Evolutionary conservation across 2,329 filamentous ascomycete genomes (phyloP), one percentile per base, ranked within the genome.

Genomic region (Leptoxyphium fumago): DNA sequence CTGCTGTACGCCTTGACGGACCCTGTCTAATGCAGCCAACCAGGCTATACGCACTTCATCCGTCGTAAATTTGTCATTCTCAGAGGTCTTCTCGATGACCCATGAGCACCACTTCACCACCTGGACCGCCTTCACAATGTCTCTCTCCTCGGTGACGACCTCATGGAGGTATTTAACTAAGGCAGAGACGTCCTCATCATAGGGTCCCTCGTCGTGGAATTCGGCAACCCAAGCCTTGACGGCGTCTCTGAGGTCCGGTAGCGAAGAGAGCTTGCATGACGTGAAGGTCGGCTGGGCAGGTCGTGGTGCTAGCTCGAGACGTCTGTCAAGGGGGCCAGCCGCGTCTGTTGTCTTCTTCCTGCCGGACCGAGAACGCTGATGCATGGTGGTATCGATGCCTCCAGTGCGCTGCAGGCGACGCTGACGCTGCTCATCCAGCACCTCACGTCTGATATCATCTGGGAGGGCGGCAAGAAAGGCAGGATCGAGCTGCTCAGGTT

Each of bases 391-490:
- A 43, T 62, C 59, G n/a, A 64, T 61, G 5, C 60, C 61, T 5
- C 58, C 59, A 1, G 54, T 58, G 32, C 77, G 73, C 10, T 77
- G 75, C 15, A 81, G 67, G n/a, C 71, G 75, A 15, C 66, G 62
- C 15, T 73, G 74, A 29, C 71, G 73, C 55, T 88, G 80, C 54
- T 94, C 84, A 15, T 77, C 78, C 2, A 94, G 62, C 6, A 96
- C 72, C 62, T 96, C 88, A 13, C 66, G 69, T 10, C 84, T 77
- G 40, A 94, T 74, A 40, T 94, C 84, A 50, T 83, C 79, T 0
- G 89, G 89, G 1, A 96, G 69, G 13, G 87, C 86, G 1, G 81
- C 77, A 2, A 96, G 76, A 55, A 95, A 88, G 0, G 80, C 78
- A 0, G 75, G 68, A 46, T 85, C 81, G 2, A 85, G 62, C 38